Percentiles rank a stretch among this genome's conserved stretches.
phyloP scores from a whole-genome alignment of 208 protist genomes.

The Trypanosoma vivax region DNA sequence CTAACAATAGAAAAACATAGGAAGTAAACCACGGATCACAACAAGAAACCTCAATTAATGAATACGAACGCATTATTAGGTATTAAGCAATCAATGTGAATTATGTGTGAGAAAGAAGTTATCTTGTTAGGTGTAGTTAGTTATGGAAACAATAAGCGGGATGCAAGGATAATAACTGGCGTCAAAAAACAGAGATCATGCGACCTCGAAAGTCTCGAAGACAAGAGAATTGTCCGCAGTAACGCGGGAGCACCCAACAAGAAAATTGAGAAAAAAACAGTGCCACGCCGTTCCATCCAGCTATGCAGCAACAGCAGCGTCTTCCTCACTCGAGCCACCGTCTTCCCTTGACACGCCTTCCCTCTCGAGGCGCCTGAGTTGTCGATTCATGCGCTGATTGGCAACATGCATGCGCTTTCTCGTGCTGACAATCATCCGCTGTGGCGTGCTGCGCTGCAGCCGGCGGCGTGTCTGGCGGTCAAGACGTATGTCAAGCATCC shows the following conservation, averaged over 20 bases:
- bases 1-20: background rate
- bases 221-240: no score
- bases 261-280: background rate
- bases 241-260: no score
- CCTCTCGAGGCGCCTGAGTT: constrained; percentile 61
- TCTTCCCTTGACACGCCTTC: constrained; percentile 23
- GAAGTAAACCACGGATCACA: background rate
- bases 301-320: background rate
- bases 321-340: constrained; percentile 1
- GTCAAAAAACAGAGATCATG: no score
- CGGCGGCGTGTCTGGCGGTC: constrained; percentile 42
- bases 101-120: no score
- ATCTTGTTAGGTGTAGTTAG: no score
- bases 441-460: constrained; percentile 66
- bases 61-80: no score
- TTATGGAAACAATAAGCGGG: no score
- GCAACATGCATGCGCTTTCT: constrained; percentile 78
- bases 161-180: no score
- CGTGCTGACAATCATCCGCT: constrained; percentile 84
- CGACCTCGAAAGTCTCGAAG: no score
- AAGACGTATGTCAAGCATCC: constrained; percentile 91
- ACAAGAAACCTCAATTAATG: no score
- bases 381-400: constrained; percentile 57
- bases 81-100: no score
- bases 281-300: background rate